Evolutionary conservation across 306 rosid species (phyloP), one percentile per base, ranked within the genome.

Genomic region (Morella rubra): DNA sequence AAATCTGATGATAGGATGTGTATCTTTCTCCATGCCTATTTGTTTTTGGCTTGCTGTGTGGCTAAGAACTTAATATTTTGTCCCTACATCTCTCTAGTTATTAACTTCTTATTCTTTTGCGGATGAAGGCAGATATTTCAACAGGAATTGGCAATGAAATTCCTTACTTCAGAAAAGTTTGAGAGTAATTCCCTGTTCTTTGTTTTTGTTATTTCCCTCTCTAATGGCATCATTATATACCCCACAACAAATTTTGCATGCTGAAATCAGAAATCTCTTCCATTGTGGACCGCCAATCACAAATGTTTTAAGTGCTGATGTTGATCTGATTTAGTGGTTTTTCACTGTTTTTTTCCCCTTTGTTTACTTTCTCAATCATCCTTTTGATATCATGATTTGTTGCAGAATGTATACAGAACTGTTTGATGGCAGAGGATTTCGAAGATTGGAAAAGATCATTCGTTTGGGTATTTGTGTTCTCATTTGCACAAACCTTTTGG

Each of bases 71-170:
- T 65, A 60, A 53, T 52, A 13, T 9, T 58, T 12, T 55, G 42
- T 47, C 32, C 68, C 65, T 14, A 9, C n/a, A 65, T 24, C 18
- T 65, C 6, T 65, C 50, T 41, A 41, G 24, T 61, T 75, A 77
- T 78, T 88, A 59, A 88, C 60, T 80, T 84, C 73, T 70, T 59
- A 74, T 77, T 77, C 77, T 74, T 72, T 76, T 76, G 51, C 82
- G 91, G 87, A 84, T 91, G 89, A 93, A 90, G 96, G 88, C 96
- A 93, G 93, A 72, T 86, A 80, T 79, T 84, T 81, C 93, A 82
- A 73, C 79, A 85, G 87, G 79, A 89, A 81, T 77, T 73, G 79
- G 81, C 88, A 71, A 50, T 58, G 77, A 89, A 82, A 84, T 50
- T 81, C 72, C 81, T 79, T 67, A 47, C 83, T 81, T 65, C 77